Conservation (phyloP, 257 asterid genomes). For the Solanum bukasovii region DNA sequence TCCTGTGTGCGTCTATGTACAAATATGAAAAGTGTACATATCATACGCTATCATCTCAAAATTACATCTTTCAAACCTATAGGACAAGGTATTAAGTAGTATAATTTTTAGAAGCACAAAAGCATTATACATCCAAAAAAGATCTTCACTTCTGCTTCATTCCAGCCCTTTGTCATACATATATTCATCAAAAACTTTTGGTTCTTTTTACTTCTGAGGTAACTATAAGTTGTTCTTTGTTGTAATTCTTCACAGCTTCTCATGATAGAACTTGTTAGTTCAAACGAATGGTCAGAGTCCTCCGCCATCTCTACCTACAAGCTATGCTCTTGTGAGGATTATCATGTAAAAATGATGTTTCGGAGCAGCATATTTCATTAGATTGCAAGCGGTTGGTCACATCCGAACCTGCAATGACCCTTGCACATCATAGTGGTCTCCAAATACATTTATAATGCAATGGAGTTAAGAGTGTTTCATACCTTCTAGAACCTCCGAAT, state of each 20-base stretch:
- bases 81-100: not conserved
- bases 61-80: not conserved
- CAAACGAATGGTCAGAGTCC: not conserved
- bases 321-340: slow-evolving; percentile 36
- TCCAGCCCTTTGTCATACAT: not conserved
- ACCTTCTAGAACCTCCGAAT: slow-evolving; percentile 42
- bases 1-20: not conserved
- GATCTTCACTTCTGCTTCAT: not conserved
- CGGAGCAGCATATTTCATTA: slow-evolving; percentile 19
- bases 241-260: not conserved
- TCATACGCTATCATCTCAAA: not conserved
- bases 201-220: not conserved
- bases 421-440: not conserved
- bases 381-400: slow-evolving; percentile 17
- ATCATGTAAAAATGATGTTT: slow-evolving; percentile 32
- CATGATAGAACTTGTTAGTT: not conserved
- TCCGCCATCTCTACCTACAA: slow-evolving; percentile 37
- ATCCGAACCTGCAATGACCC: slow-evolving; percentile 29
- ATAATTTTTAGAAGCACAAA: not conserved
- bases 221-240: not conserved
- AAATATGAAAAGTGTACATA: not conserved
- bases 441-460: not conserved
- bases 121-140: not conserved
- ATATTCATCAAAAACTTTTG: not conserved
- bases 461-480: not conserved